These are phyloP conservation scores for Cystobasidium tubakii DNA, from an alignment of 768 basidiomycete species.

Conservation along the genomic window DNA sequence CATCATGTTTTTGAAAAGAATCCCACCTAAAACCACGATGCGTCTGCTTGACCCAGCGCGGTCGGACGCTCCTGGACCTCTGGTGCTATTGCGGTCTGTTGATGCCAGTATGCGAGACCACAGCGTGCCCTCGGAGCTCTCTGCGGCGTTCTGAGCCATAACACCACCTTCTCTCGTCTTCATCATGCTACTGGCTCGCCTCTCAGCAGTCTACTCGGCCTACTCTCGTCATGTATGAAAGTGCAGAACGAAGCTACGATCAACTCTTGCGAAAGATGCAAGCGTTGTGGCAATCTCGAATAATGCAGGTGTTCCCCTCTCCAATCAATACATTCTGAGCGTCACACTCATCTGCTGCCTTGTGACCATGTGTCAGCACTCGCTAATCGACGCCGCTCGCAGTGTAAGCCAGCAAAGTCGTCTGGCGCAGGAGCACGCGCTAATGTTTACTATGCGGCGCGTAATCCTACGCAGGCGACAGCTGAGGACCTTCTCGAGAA, in stretches of 20 bases:
- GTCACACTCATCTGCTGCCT: not conserved
- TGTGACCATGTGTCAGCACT: not conserved
- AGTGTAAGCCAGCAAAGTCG: not conserved
- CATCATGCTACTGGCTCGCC: not conserved
- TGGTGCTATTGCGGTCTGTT: constrained; percentile 7
- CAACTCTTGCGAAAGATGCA: no score
- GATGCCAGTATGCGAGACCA: constrained; percentile 29
- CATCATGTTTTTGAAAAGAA: not conserved
- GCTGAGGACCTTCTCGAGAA: not conserved
- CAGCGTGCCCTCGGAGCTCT: not conserved
- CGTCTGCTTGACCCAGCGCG: constrained; percentile 13
- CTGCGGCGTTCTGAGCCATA: not conserved
- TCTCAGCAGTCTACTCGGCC: not conserved
- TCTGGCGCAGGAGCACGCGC: not conserved
- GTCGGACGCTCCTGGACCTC: not conserved
- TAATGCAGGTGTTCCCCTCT: no score
- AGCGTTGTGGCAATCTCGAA: no score
- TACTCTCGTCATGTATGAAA: no score
- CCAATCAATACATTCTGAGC: no score
- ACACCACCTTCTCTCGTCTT: not conserved
- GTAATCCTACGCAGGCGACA: not conserved
- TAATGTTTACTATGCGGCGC: constrained; percentile 7
- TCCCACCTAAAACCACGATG: constrained; percentile 6
- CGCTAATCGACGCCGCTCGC: not conserved
- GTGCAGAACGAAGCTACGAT: no score